phyloP scores from a whole-genome alignment of 805 yeast genomes.

The Wickerhamiella slavikovae region DNA sequence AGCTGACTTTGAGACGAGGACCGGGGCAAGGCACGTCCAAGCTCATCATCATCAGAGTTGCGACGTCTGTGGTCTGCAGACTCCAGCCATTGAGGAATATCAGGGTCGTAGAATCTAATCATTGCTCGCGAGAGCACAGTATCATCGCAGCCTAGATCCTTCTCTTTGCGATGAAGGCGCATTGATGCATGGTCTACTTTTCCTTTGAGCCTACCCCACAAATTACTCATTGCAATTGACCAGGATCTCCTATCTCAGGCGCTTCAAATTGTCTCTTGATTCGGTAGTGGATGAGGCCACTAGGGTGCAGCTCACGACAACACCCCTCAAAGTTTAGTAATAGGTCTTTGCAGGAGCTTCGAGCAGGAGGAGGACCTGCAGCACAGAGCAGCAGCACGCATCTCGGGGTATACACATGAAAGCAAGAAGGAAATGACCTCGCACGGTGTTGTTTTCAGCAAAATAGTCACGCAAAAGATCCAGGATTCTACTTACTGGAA shows the following conservation, averaged over 20 bases:
- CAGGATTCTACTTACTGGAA: constrained; percentile 40
- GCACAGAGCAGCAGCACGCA: no score
- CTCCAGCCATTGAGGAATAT: constrained; percentile 17
- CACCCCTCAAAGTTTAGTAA: no score
- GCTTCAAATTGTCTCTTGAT: background rate
- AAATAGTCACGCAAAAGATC: constrained; percentile 35
- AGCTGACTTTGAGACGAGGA: no score
- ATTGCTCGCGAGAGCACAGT: constrained; percentile 27
- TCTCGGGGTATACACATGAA: no score
- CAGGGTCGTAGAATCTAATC: constrained; percentile 20
- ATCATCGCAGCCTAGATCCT: constrained; percentile 22
- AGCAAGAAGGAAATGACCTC: no score
- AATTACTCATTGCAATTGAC: background rate
- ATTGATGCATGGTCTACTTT: constrained; percentile 12
- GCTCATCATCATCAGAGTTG: no score
- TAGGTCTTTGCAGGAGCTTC: no score
- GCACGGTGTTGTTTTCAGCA: constrained; percentile 22
- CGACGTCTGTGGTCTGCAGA: constrained; percentile 3
- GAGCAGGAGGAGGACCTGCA: no score
- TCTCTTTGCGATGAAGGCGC: constrained; percentile 16
- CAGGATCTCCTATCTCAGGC: no score
- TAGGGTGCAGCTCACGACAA: constrained; percentile 1
- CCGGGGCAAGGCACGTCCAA: no score
- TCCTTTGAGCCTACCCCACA: constrained; percentile 15
- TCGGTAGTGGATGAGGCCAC: constrained; percentile 1